These are phyloP conservation scores for Pseudocercospora crystallina DNA, from an alignment of 2,329 filamentous ascomycete genomes.

Conservation along the genomic window DNA sequence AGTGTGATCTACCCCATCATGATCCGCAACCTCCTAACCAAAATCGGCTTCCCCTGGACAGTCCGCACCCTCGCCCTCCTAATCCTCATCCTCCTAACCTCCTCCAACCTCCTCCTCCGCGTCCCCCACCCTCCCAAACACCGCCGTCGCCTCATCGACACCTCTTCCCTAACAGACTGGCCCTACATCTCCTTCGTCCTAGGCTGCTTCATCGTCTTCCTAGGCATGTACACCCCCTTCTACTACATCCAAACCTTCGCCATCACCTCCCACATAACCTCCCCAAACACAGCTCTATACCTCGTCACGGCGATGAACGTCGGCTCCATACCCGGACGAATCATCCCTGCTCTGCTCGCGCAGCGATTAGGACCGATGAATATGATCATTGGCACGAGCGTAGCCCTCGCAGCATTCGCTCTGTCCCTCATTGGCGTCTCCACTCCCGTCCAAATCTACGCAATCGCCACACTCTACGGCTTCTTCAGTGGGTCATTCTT, in stretches of 20 bases:
- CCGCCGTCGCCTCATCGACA: slow-evolving; percentile 38
- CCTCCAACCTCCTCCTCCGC: slow-evolving; percentile 1
- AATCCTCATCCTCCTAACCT: slow-evolving; percentile 2
- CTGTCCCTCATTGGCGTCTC: slow-evolving; percentile 3
- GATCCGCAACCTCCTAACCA: neutral
- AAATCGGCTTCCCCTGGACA: slow-evolving; percentile 14
- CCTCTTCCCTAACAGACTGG: slow-evolving; percentile 42
- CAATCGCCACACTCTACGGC: slow-evolving; percentile 12
- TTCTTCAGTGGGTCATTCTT: slow-evolving; percentile 25
- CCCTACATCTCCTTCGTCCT: slow-evolving; percentile 45
- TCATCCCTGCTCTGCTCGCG: slow-evolving; percentile 57
- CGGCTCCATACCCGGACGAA: slow-evolving; percentile 56
- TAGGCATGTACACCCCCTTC: slow-evolving; percentile 43
- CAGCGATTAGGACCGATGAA: slow-evolving; percentile 59
- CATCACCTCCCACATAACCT: slow-evolving; percentile 47
- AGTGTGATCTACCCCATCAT: slow-evolving; percentile 16
- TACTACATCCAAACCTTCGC: slow-evolving; percentile 61
- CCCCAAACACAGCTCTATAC: slow-evolving; percentile 58
- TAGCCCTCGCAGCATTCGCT: slow-evolving; percentile 5
- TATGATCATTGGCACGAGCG: slow-evolving; percentile 44
- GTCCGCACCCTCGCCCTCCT: slow-evolving; percentile 15
- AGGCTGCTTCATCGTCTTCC: slow-evolving; percentile 47
- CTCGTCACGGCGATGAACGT: slow-evolving; percentile 65
- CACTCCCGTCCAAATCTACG: slow-evolving; percentile 1
- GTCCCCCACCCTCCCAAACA: neutral